phyloP scores from a whole-genome alignment of 768 basidiomycete species.

The Boletus insuetus region DNA sequence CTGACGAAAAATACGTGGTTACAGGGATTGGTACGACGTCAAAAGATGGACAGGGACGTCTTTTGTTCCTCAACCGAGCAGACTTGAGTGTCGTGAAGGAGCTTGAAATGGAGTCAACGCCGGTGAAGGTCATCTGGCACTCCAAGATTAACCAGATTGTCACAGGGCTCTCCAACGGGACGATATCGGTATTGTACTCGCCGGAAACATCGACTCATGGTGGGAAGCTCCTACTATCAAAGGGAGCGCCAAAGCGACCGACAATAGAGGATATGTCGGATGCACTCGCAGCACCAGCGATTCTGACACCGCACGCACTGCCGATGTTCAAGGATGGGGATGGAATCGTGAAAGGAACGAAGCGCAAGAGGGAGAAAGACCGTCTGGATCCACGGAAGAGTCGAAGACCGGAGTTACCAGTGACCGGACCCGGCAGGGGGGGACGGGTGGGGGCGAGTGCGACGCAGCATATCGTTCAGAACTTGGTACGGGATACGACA shows the following conservation, averaged over 20 bases:
- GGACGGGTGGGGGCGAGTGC: constrained; percentile 96
- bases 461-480: constrained; percentile 95
- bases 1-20: constrained; percentile 85
- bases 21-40: constrained; percentile 74
- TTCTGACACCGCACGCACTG: constrained; percentile 87
- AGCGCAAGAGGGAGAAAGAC: constrained; percentile 89
- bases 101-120: constrained; percentile 69
- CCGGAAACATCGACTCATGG: constrained; percentile 88
- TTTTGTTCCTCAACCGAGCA: constrained; percentile 73
- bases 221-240: constrained; percentile 83
- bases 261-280: constrained; percentile 89
- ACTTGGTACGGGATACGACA: constrained; percentile 86
- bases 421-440: constrained; percentile 89
- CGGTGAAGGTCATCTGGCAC: constrained; percentile 93
- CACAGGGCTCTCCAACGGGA: constrained; percentile 82
- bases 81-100: constrained; percentile 66
- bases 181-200: constrained; percentile 89
- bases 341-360: constrained; percentile 65
- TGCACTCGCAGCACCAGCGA: constrained; percentile 79
- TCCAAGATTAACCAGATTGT: constrained; percentile 97
- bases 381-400: constrained; percentile 89
- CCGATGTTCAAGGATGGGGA: constrained; percentile 88
- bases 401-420: constrained; percentile 86
- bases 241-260: constrained; percentile 79
- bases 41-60: constrained; percentile 65